phyloP scores from a whole-genome alignment of 2,329 filamentous ascomycete genomes.

The Scedosporium minutisporum region DNA sequence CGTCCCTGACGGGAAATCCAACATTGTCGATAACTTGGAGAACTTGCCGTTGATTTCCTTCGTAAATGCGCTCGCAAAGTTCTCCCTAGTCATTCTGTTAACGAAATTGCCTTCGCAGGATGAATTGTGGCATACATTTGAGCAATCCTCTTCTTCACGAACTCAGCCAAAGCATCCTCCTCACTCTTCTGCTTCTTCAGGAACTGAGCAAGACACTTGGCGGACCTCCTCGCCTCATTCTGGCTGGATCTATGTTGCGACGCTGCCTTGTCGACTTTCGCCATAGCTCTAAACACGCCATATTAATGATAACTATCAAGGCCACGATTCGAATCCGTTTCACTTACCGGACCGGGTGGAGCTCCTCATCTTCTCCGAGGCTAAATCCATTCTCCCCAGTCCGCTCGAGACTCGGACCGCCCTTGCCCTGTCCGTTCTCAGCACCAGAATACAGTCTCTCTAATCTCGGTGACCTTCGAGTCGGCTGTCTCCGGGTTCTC shows the following conservation, averaged over 20 bases:
- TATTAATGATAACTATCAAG: neutral
- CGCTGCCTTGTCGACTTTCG: neutral
- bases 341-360: neutral
- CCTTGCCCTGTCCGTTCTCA: neutral
- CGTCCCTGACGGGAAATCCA: neutral
- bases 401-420: neutral
- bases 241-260: conserved; percentile 1
- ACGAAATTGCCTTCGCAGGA: too few species aligned
- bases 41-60: neutral
- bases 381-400: neutral
- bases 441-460: neutral
- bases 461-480: neutral
- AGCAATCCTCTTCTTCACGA: neutral
- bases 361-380: neutral
- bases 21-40: neutral
- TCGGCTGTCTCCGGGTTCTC: neutral
- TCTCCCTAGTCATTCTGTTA: neutral
- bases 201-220: neutral
- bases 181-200: neutral
- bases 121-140: conserved; percentile 1
- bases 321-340: neutral
- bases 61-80: neutral
- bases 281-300: neutral
- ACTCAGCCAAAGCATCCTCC: neutral
- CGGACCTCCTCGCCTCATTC: neutral